Base-by-base conservation (phyloP, 2,329 filamentous ascomycete species). In the Graphium sp. region DNA sequence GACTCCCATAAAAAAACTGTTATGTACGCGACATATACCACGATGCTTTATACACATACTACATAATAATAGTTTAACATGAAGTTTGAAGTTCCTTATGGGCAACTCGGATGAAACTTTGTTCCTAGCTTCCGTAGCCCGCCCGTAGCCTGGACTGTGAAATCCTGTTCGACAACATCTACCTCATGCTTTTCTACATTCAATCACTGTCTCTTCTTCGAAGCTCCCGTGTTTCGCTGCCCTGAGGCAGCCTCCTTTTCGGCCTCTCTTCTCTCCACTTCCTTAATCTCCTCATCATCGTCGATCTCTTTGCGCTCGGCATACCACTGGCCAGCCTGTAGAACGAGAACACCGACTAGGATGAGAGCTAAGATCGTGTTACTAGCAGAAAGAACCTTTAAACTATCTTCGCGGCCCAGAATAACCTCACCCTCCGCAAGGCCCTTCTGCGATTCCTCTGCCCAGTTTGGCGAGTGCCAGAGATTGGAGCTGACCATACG, bases 311-410 rank as follows among this genome's bases (percentile, higher is more conserved):
- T 91, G 47, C 81, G 68, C 66, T 95, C 85, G 16, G 89, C 89
- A 57, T 98, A 98, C 89, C 87, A 95, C 65, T 95, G 83, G 8
- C 89, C 89, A 13, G 83, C 83, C 68, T 98, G 89, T 45, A 98
- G 56, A 19, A 94, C 81, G 38, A 98, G 50, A 7, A 98, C 81
- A 5, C 89, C 89, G 4, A 95, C 75, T 30, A 98, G 56, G 18
- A 98, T 83, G 24, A 98, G 66, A 20, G 87, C 89, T 32, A 95
- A 56, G 47, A 98, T 98, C 4, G 89, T 95, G 55, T 98, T 93
- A 52, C 83, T 93, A 6, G 89, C 89, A 18, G 84, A 74, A 43
- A 95, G 61, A 11, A 98, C 87, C 58, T 82, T 79, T 42, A 98
- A 57, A 44, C 74, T 87, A 50, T 98, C 89, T 55, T 94, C 84